Conservation (phyloP, 2,329 filamentous ascomycete genomes). For the Akanthomyces muscarius region DNA sequence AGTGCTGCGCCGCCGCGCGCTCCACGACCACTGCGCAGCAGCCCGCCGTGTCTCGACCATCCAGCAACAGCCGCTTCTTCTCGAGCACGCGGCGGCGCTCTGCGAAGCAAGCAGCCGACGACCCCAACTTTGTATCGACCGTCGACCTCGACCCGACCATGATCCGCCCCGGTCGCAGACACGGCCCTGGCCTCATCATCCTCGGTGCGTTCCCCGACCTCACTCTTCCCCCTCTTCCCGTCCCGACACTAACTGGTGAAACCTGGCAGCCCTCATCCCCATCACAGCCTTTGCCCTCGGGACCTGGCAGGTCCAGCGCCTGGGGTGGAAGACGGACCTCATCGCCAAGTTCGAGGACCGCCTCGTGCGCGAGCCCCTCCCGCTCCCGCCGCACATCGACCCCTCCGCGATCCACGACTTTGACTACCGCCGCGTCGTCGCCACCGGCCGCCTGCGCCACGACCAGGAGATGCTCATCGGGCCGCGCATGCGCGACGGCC, state of each 20-base stretch:
- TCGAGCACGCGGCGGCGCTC: constrained; percentile 21
- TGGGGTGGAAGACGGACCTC: constrained; percentile 90
- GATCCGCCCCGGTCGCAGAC: constrained; percentile 66
- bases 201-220: constrained; percentile 49
- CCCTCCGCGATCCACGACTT: constrained; percentile 80
- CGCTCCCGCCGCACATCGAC: constrained; percentile 79
- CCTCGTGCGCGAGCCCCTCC: constrained; percentile 77
- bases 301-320: constrained; percentile 90
- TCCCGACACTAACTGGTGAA: no score
- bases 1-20: constrained; percentile 4
- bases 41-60: background rate
- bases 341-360: constrained; percentile 91
- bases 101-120: constrained; percentile 57
- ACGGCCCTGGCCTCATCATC: constrained; percentile 77
- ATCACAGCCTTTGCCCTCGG: constrained; percentile 86
- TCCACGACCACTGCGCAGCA: constrained; percentile 8
- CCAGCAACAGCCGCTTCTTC: constrained; percentile 17
- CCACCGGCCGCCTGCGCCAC: constrained; percentile 71
- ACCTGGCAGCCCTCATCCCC: constrained; percentile 67
- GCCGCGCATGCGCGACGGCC: constrained; percentile 80
- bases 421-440: constrained; percentile 81
- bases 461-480: constrained; percentile 96
- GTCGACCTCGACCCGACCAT: constrained; percentile 81
- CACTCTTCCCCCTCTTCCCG: background rate
- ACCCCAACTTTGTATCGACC: constrained; percentile 77